These are phyloP conservation scores for Bryoerythrophyllum caledonicum DNA, from an alignment of 225 moss, liverwort and hornwort genomes.

Conservation along the genomic window DNA sequence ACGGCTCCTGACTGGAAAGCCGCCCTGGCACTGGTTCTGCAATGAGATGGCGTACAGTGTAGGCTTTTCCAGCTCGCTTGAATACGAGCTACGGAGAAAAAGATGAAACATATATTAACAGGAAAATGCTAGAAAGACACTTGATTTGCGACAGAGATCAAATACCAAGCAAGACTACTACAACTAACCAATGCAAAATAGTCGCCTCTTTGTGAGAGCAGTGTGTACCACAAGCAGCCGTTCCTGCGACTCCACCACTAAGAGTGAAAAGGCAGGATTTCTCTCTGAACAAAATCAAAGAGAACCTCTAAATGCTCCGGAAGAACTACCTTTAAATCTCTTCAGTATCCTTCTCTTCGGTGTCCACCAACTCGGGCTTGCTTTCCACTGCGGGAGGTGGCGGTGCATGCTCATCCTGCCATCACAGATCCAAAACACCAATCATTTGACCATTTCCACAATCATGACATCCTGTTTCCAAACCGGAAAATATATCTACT, in stretches of 20 bases:
- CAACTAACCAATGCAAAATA: conserved; percentile 27
- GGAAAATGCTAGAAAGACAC: background rate
- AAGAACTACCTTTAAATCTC: conserved; percentile 26
- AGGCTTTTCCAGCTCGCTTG: background rate
- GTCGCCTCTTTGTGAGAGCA: conserved; percentile 1
- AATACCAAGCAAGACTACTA: conserved; percentile 10
- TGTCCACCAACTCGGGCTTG: conserved; percentile 46
- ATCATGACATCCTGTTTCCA: background rate
- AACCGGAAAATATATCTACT: background rate
- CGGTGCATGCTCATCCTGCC: conserved; percentile 85
- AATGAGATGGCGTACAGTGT: too few relatives aligned
- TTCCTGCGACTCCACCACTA: conserved; percentile 23
- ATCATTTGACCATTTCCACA: background rate
- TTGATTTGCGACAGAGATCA: conserved; percentile 11
- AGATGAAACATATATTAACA: conserved; percentile 20
- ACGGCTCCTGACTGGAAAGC: too few relatives aligned
- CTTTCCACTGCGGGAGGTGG: conserved; percentile 70
- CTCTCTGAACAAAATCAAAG: conserved; percentile 2
- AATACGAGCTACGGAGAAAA: background rate
- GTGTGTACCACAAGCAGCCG: background rate
- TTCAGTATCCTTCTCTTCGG: conserved; percentile 68
- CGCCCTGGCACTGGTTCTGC: too few relatives aligned
- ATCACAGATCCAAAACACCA: background rate
- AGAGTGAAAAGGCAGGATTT: conserved; percentile 13
- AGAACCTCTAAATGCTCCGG: background rate